Conservation (phyloP, 345 rosid species). For the Hibiscus syriacus region DNA sequence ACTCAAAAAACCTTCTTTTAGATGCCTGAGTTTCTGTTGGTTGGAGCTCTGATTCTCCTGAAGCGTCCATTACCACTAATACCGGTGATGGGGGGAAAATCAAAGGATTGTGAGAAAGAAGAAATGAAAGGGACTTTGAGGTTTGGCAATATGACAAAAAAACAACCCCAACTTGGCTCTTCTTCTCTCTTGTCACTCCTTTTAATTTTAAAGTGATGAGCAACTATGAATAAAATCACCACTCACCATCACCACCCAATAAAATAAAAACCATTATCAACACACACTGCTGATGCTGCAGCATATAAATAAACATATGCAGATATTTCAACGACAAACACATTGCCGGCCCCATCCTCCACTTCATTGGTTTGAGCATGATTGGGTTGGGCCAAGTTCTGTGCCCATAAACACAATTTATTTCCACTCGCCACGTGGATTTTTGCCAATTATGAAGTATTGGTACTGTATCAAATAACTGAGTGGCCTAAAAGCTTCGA, state of each 20-base stretch:
- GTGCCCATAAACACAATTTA: not conserved
- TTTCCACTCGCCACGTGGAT: too few relatives aligned
- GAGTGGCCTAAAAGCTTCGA: too few relatives aligned
- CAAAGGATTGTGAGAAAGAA: constrained; percentile 7
- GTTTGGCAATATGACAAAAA: constrained; percentile 24
- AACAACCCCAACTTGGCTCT: too few relatives aligned
- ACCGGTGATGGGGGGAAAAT: too few relatives aligned
- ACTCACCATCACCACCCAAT: constrained; percentile 20
- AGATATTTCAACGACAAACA: constrained; percentile 14
- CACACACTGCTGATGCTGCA: constrained; percentile 19
- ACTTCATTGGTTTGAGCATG: constrained; percentile 9
- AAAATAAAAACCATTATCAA: constrained; percentile 20
- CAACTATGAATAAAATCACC: constrained; percentile 8
- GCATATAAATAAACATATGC: too few relatives aligned
- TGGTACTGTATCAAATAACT: too few relatives aligned
- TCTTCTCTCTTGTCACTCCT: constrained; percentile 29
- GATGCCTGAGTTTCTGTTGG: constrained; percentile 31
- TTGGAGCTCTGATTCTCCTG: constrained; percentile 6
- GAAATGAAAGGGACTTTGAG: not conserved
- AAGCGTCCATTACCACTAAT: constrained; percentile 25
- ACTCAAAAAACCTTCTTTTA: constrained; percentile 36
- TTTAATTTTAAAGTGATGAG: constrained; percentile 27
- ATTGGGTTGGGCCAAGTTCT: not conserved
- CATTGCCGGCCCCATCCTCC: constrained; percentile 6
- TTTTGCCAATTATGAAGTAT: too few relatives aligned